These are phyloP conservation scores for Penicillium roqueforti DNA, from an alignment of 495 filamentous ascomycete genomes.

Conservation along the genomic window DNA sequence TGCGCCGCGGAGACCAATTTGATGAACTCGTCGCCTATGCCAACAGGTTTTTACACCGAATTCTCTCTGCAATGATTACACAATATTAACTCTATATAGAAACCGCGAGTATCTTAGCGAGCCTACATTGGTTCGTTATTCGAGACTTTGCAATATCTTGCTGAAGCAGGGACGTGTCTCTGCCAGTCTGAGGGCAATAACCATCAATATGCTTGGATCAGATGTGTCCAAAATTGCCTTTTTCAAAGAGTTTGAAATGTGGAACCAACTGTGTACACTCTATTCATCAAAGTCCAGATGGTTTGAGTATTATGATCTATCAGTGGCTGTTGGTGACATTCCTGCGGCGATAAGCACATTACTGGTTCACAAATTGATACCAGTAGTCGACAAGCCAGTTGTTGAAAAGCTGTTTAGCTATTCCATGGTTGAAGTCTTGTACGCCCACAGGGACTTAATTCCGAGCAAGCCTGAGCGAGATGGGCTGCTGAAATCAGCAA, in stretches of 20 bases:
- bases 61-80: too few species aligned
- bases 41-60: not conserved
- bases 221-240: slow-evolving; percentile 18
- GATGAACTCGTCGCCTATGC: slow-evolving; percentile 26
- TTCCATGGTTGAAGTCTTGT: slow-evolving; percentile 1
- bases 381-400: not conserved
- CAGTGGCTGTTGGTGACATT: slow-evolving; percentile 7
- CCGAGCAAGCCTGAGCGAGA: not conserved
- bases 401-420: slow-evolving; percentile 4
- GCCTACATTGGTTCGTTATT: slow-evolving; percentile 10
- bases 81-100: not conserved
- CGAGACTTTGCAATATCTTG: slow-evolving; percentile 25
- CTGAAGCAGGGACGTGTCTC: slow-evolving; percentile 28
- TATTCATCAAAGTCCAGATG: slow-evolving; percentile 10
- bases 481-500: not conserved
- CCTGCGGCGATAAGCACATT: not conserved
- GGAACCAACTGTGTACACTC: slow-evolving; percentile 18
- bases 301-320: slow-evolving; percentile 15
- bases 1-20: slow-evolving; percentile 24
- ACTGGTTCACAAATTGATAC: slow-evolving; percentile 1
- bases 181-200: slow-evolving; percentile 11
- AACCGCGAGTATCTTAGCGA: slow-evolving; percentile 4
- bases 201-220: slow-evolving; percentile 24
- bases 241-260: slow-evolving; percentile 30
- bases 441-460: not conserved